Conservation (phyloP, 805 yeast genomes). For the Candida ortonii region DNA sequence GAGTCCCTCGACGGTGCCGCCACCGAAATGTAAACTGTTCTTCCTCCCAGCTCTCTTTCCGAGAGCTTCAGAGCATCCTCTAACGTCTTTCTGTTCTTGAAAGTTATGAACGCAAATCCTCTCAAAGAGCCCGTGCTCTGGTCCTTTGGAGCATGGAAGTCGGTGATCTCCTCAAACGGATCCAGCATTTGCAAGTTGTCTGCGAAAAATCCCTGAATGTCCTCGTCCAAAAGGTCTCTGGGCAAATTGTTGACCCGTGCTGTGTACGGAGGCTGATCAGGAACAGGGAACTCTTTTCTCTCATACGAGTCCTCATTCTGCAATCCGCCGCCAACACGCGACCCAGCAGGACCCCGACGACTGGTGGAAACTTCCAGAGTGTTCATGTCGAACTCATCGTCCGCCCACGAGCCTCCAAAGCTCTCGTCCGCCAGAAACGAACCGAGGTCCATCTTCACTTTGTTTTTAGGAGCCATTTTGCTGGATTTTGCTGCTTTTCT, state of each 20-base stretch:
- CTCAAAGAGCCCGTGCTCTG: conserved; percentile 58
- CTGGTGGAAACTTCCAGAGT: conserved; percentile 19
- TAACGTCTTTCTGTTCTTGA: conserved; percentile 42
- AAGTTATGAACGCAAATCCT: conserved; percentile 56
- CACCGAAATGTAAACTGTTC: conserved; percentile 52
- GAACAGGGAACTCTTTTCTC: conserved; percentile 77
- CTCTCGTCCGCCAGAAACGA: conserved; percentile 78
- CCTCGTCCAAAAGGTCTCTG: conserved; percentile 70
- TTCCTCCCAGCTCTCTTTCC: conserved; percentile 43
- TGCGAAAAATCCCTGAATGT: conserved; percentile 58
- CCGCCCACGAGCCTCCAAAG: conserved; percentile 82
- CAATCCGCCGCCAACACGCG: conserved; percentile 16
- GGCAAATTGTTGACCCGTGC: conserved; percentile 89
- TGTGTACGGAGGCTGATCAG: conserved; percentile 87
- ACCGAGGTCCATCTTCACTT: conserved; percentile 75
- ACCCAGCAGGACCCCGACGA: conserved; percentile 8
- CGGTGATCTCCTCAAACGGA: conserved; percentile 49
- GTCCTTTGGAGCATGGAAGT: conserved; percentile 74
- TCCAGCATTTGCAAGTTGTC: conserved; percentile 49
- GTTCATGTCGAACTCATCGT: conserved; percentile 67
- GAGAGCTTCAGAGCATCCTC: conserved; percentile 51
- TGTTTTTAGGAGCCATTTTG: conserved; percentile 56
- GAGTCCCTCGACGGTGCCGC: conserved; percentile 54
- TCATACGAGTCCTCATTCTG: conserved; percentile 38
- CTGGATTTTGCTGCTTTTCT: conserved; percentile 1